Base-by-base conservation (phyloP, 1,284 basidiomycete genomes). In the Trametes sp. region DNA sequence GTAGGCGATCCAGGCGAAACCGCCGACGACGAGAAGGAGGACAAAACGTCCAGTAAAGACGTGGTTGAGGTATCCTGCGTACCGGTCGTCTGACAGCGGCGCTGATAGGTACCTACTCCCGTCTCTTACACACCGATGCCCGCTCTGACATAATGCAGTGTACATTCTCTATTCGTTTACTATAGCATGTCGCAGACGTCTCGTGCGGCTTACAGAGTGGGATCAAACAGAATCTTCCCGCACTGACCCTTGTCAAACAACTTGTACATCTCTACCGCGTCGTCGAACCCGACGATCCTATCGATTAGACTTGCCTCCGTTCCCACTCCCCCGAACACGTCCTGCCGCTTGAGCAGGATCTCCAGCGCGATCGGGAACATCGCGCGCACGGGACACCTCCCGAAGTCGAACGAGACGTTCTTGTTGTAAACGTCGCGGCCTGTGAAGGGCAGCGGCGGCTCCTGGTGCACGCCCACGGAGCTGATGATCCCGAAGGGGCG, bases 311-410 rank as follows among this genome's bases (percentile, higher is more conserved):
- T 88, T 7, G 81, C 79, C 16, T 80, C 74, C 41, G 80, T 77
- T 4, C 90, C 89, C 0, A 91, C 80, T 10, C 78, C 76, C 26
- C 86, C 89, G 66, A 93, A 89, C 1, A 92, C 80, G 67, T 91
- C 88, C 70, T 89, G 89, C 38, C 87, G 78, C 69, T 86, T 85
- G 45, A 87, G 78, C 76, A 96, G 76, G 24, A 95, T 76, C 70
- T 90, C 86, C 42, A 92, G 81, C 0, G 92, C 93, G 58, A 86
- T 77, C 2, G 88, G 88, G 68, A 94, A 90, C 82, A 94, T 88
- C 0, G 90, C 87, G 16, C 89, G 84, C 8, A 93, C 94, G 19
- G 93, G 94, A 72, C 95, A 97, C 19, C 95, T 84, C 10, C 95
- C 95, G 73, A 95, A 95, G 69, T 92, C 88, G 57, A 93, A 79